Base-by-base conservation (phyloP, 768 basidiomycete genomes). In the Lentinula edodes region DNA sequence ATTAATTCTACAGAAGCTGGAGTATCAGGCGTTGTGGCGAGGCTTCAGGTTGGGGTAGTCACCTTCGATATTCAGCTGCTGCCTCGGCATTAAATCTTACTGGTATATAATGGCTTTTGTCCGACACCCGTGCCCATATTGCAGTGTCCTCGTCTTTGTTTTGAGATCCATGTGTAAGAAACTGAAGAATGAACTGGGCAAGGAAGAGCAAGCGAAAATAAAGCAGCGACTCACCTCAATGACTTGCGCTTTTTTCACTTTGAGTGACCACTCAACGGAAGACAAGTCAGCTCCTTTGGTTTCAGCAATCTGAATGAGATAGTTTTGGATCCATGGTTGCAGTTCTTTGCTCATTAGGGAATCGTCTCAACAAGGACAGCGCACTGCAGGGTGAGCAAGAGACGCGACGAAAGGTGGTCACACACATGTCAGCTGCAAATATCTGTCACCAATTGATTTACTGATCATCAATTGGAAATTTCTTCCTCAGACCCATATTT, bases 291-390 rank as follows among this genome's bases (percentile, higher is more conserved):
- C 59, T 3, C 59, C 59, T 28, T 41, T 50, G 16, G 48, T 41
- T n/a, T 52, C 50, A 23, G 59, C 48, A 28, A 60, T 23, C 7
- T 52, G 39, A 6, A 41, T 20, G n/a, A 60, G 16, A 52, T 60
- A 60, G 13, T 51, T 20, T 20, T 39, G 16, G 10, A 60, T 60
- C 59, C 59, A 60, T 41, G 59, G 59, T 7, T 32, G 41, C 16
- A 57, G 18, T 28, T 32, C 28, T 13, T 28, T 32, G 38, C 36
- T 32, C 55, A 57, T 57, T 48, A n/a, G 16, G 28, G 28, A 28
- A 12, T 41, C 16, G n/a, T n/a, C 43, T 53, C 36, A 54, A 10
- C 52, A 36, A 34, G 8, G 34, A 1, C n/a, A 36, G 18, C 2
- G 38, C 5, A 10, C 18, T 16, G 2, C 15, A 35, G 16, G 38